Evolutionary conservation across 2,329 filamentous ascomycete species (phyloP), one percentile per base, ranked within the genome.

Genomic region (Epichloe elymi): DNA sequence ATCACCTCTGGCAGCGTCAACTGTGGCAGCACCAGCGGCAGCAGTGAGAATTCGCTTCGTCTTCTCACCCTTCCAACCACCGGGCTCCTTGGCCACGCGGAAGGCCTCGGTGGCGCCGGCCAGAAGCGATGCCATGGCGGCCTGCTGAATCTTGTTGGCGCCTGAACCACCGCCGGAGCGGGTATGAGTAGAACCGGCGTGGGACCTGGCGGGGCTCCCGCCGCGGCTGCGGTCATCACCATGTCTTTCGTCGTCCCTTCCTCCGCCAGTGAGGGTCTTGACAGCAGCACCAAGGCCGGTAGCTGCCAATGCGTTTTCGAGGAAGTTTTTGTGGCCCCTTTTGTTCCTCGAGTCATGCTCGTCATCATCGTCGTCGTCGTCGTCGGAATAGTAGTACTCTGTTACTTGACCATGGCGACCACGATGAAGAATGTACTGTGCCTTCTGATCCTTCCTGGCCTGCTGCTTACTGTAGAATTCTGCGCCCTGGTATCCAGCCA

Each of bases 101-200:
- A 95, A 95, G 41, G 91, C 91, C 67, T 96, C 90, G 50, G 89
- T 86, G 40, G 90, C 91, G 60, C 89, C 91, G 33, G 91, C 90
- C 45, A 95, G 79, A 39, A 96, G 74, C 19, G 90, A 93, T 36
- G 91, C 90, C 73, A 93, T 91, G 64, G 90, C 88, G 36, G 89
- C 89, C 68, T 95, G 88, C 58, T 89, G 82, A 45, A 88, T 79
- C 59, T 86, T 86, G 59, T 72, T 75, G 37, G 72, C 67, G 12
- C 63, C 62, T 33, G 62, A 65, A 40, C 73, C 73, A 19, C 46
- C 52, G 15, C 30, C 40, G 23, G 52, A 41, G 51, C 75, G 71
- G 42, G 75, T 73, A 51, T 73, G 70, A 56, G 77, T 76, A 53
- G 79, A 79, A 20, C 76, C 68, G 35, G 71, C 71, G 38, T 70